These are phyloP conservation scores for Aspergillus aculeatinus DNA, from an alignment of 2,329 filamentous ascomycete species.

Conservation along the genomic window DNA sequence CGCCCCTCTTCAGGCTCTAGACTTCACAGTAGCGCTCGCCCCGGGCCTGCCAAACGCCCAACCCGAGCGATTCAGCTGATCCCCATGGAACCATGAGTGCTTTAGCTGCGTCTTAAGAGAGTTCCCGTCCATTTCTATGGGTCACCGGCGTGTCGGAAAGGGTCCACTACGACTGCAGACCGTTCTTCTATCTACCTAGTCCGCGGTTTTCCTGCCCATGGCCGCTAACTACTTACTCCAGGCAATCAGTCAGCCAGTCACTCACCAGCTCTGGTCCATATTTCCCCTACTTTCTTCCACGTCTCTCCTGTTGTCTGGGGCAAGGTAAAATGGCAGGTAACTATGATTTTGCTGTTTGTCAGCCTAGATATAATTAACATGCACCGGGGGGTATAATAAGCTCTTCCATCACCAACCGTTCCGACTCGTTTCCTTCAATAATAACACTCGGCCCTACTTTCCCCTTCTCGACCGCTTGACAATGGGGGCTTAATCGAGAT, in stretches of 20 bases:
- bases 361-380: too few species aligned
- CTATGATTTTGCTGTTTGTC: too few species aligned
- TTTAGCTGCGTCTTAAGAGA: slow-evolving; percentile 28
- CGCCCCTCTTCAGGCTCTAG: slow-evolving; percentile 23
- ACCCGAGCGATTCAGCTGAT: slow-evolving; percentile 34
- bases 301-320: not conserved
- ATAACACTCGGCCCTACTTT: not conserved
- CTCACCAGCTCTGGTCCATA: not conserved
- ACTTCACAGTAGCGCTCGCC: slow-evolving; percentile 16
- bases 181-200: slow-evolving; percentile 13
- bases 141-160: slow-evolving; percentile 31
- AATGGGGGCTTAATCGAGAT: slow-evolving; percentile 4
- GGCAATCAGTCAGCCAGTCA: slow-evolving; percentile 4
- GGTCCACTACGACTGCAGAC: slow-evolving; percentile 22
- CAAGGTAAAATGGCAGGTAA: too few species aligned
- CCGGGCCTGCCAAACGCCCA: slow-evolving; percentile 21
- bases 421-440: not conserved
- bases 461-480: slow-evolving; percentile 3
- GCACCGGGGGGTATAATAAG: not conserved
- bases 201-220: slow-evolving; percentile 16
- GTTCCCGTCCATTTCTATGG: slow-evolving; percentile 40
- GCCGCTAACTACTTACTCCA: slow-evolving; percentile 12
- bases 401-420: not conserved
- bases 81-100: slow-evolving; percentile 26
- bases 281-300: not conserved